These are phyloP conservation scores for Alternaria arbusti DNA, from an alignment of 2,329 filamentous ascomycete species.

Conservation along the genomic window DNA sequence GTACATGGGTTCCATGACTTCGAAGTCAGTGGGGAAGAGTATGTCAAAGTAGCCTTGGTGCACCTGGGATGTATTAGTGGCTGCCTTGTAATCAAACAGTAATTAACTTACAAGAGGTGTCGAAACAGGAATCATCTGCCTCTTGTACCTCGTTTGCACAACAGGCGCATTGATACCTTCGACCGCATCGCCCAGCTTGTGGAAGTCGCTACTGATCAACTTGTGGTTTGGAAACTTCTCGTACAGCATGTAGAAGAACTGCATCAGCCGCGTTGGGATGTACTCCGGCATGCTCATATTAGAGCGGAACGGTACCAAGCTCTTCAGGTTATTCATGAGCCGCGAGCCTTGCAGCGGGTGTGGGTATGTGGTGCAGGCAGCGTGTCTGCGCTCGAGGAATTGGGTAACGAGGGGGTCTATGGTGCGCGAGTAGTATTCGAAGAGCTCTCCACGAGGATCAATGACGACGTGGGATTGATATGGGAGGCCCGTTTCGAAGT, in stretches of 20 bases:
- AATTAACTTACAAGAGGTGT: constrained; percentile 79
- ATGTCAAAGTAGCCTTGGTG: constrained; percentile 99
- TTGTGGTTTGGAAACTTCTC: constrained; percentile 89
- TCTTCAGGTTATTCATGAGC: constrained; percentile 66
- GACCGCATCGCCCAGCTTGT: constrained; percentile 81
- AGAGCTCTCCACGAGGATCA: constrained; percentile 84
- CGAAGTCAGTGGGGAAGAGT: constrained; percentile 95
- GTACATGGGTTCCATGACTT: constrained; percentile 89
- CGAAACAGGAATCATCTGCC: constrained; percentile 84
- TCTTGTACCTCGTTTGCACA: constrained; percentile 90
- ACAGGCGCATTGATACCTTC: constrained; percentile 89
- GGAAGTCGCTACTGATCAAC: constrained; percentile 89
- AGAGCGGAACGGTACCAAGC: constrained; percentile 70
- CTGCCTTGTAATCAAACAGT: not conserved
- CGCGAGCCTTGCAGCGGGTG: constrained; percentile 64
- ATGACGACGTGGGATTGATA: constrained; percentile 90
- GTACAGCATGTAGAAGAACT: constrained; percentile 92
- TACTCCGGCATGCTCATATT: constrained; percentile 88
- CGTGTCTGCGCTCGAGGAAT: constrained; percentile 83
- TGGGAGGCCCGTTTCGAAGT: constrained; percentile 78
- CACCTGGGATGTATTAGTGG: constrained; percentile 62
- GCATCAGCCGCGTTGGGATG: constrained; percentile 91
- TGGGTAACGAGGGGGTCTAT: constrained; percentile 84
- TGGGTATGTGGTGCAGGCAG: constrained; percentile 68
- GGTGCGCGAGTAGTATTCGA: constrained; percentile 84